Evolutionary conservation across 2,329 filamentous ascomycete genomes (phyloP).

Genomic region (Aspergillus sp.): DNA sequence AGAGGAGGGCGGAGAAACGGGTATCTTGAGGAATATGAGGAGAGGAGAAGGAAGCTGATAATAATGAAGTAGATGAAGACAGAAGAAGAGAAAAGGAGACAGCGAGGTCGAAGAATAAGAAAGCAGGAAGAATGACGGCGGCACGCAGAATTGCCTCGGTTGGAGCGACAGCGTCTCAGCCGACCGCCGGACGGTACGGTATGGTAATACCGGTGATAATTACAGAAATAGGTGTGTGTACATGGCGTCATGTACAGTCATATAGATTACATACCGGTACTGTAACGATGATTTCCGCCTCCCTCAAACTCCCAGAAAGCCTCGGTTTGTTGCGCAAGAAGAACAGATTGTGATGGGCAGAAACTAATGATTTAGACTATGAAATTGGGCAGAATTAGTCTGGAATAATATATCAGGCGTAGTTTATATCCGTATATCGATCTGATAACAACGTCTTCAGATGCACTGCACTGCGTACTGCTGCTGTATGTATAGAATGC

Average conservation of each 20-base stretch:
- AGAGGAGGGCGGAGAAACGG: slow-evolving; percentile 4
- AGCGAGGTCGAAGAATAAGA: background rate
- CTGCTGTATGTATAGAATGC: too few species aligned
- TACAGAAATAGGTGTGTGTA: background rate
- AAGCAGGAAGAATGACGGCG: too few species aligned
- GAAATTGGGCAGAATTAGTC: too few species aligned
- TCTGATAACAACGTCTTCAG: too few species aligned
- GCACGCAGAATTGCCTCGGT: slow-evolving; percentile 9
- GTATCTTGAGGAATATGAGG: slow-evolving; percentile 6
- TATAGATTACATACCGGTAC: background rate
- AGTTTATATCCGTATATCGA: too few species aligned
- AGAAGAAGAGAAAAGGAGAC: slow-evolving; percentile 2
- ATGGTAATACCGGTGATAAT: background rate
- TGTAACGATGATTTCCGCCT: too few species aligned
- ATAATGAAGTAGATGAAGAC: slow-evolving; percentile 2
- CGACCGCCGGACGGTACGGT: slow-evolving; percentile 7
- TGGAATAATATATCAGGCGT: too few species aligned
- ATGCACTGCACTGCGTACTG: too few species aligned
- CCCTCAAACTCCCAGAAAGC: too few species aligned
- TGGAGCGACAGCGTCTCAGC: slow-evolving; percentile 10
- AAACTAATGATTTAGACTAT: too few species aligned
- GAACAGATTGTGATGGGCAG: too few species aligned
- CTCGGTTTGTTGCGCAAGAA: too few species aligned
- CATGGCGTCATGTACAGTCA: background rate
- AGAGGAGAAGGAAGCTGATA: slow-evolving; percentile 10